Percentiles rank a stretch among this genome's conserved stretches.
Conservation (phyloP, 1,139 yeast species). For the Spathaspora sp. region DNA sequence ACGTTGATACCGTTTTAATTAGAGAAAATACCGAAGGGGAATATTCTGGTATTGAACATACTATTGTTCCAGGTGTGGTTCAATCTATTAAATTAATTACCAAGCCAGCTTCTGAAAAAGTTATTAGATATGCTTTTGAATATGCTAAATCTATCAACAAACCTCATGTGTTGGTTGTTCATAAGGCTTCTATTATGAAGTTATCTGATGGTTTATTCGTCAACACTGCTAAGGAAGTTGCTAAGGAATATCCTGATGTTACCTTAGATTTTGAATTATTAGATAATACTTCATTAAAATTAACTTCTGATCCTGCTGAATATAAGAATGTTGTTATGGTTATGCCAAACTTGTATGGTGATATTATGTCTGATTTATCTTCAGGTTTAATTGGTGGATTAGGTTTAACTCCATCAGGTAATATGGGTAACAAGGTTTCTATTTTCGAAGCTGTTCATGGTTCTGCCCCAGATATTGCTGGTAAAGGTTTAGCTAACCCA, state of each 20-base stretch:
- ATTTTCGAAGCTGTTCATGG: conserved; percentile 99
- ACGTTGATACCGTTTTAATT: conserved; percentile 92
- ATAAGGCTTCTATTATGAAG: conserved; percentile 98
- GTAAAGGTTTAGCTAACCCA: conserved; percentile 98
- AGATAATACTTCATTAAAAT: conserved; percentile 91
- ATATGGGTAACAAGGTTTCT: conserved; percentile 97
- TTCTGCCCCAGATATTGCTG: conserved; percentile 98
- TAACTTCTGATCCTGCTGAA: conserved; percentile 85
- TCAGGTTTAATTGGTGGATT: conserved; percentile 98
- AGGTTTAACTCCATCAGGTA: conserved; percentile 98
- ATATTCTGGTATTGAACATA: conserved; percentile 98
- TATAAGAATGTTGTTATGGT: conserved; percentile 88
- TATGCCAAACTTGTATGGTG: conserved; percentile 99
- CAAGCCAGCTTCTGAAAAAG: conserved; percentile 93
- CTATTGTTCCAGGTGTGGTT: conserved; percentile 96
- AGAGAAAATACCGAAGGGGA: conserved; percentile 99
- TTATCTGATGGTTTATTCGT: conserved; percentile 96
- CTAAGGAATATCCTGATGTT: conserved; percentile 89
- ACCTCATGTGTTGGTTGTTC: conserved; percentile 91
- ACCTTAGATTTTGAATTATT: conserved; percentile 81
- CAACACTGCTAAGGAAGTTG: conserved; percentile 85
- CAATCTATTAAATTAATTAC: conserved; percentile 97
- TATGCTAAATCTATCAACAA: conserved; percentile 88
- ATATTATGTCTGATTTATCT: conserved; percentile 94
- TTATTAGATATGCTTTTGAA: conserved; percentile 94